Conservation (phyloP, 305 asterid species). For the Lippia alba region DNA sequence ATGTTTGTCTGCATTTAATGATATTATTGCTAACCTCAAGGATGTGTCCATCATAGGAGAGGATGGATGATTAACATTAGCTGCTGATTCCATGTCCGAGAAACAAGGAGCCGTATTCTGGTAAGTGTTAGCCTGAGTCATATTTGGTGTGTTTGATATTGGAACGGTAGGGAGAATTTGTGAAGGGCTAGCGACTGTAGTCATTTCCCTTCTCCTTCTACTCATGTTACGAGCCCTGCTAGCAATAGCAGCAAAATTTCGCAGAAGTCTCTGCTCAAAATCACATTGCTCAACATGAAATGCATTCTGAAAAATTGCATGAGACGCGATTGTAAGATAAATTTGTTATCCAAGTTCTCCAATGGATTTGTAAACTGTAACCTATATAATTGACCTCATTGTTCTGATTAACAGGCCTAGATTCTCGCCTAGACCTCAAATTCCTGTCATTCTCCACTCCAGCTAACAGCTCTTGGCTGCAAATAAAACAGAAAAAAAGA, state of each 20-base stretch:
- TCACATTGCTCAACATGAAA: slow-evolving; percentile 40
- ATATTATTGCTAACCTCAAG: background rate
- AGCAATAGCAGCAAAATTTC: slow-evolving; percentile 51
- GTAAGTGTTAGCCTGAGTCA: slow-evolving; percentile 17
- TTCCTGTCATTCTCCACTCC: slow-evolving; percentile 53
- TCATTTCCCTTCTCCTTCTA: slow-evolving; percentile 50
- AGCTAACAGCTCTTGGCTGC: slow-evolving; percentile 67
- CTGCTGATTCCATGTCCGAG: slow-evolving; percentile 29
- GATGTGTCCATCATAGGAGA: background rate
- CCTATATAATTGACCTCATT: slow-evolving; percentile 45
- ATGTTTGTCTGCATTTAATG: background rate
- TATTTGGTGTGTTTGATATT: slow-evolving; percentile 32
- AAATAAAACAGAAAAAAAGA: slow-evolving; percentile 21
- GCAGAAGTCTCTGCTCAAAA: slow-evolving; percentile 48
- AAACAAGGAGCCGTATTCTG: slow-evolving; percentile 17
- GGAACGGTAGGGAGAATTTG: slow-evolving; percentile 46
- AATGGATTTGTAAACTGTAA: slow-evolving; percentile 8
- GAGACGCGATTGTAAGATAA: slow-evolving; percentile 1
- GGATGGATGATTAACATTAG: background rate
- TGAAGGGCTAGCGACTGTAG: slow-evolving; percentile 46
- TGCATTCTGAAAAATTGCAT: slow-evolving; percentile 41
- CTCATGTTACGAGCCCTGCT: slow-evolving; percentile 46
- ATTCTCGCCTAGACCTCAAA: slow-evolving; percentile 37
- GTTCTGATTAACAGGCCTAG: slow-evolving; percentile 32
- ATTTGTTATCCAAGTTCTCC: background rate